A percentile compares a stretch with the other conserved stretches of the same genome.
Evolutionary conservation across 2,329 filamentous ascomycete species (phyloP).

Genomic region (Phyllosticta citribraziliensis): DNA sequence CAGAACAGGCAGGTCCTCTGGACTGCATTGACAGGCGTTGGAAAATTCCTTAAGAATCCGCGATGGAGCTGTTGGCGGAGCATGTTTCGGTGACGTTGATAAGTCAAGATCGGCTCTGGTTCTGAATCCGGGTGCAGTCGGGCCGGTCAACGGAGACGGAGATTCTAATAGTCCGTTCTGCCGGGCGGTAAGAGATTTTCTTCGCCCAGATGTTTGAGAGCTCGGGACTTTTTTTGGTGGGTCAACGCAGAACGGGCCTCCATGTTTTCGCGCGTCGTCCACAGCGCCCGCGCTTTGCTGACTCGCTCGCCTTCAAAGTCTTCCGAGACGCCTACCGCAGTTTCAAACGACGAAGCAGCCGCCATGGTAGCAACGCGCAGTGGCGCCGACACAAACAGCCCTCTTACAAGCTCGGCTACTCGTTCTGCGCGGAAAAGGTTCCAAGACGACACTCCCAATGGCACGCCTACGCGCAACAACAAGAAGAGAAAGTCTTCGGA

Average conservation of each 20-base stretch:
- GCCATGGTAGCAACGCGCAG: slow-evolving; percentile 10
- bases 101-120: neutral
- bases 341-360: neutral
- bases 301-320: slow-evolving; percentile 21
- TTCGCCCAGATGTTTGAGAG: neutral
- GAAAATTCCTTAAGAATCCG: neutral
- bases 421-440: slow-evolving; percentile 6
- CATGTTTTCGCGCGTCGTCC: slow-evolving; percentile 25
- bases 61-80: neutral
- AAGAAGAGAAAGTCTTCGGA: slow-evolving; percentile 4
- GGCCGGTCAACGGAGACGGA: neutral
- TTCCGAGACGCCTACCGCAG: neutral
- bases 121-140: neutral
- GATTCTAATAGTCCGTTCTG: neutral
- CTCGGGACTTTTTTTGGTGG: slow-evolving; percentile 3
- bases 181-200: neutral
- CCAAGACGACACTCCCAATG: slow-evolving; percentile 3
- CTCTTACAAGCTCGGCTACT: neutral
- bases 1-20: neutral
- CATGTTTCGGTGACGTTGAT: neutral
- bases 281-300: slow-evolving; percentile 21
- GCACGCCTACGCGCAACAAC: neutral
- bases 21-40: neutral
- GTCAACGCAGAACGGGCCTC: neutral
- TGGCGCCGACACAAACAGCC: slow-evolving; percentile 8